Conservation (phyloP, 2,329 filamentous ascomycete species). For the Fusarium odoratissimum region DNA sequence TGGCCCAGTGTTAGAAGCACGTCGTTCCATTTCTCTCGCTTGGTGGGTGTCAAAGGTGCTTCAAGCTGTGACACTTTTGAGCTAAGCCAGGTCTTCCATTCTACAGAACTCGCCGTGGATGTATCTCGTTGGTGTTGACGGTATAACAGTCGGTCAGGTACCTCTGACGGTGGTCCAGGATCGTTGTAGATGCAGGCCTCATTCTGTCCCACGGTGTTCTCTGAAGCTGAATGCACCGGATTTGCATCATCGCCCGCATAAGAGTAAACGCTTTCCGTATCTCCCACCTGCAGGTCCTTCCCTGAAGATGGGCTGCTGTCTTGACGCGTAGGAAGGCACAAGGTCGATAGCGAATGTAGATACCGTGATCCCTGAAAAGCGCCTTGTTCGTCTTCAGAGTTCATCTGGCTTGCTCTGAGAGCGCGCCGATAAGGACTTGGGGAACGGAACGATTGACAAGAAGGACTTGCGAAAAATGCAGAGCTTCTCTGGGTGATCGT, state of each 20-base stretch:
- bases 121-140: constrained; percentile 49
- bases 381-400: constrained; percentile 43
- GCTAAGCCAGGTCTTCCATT: constrained; percentile 68
- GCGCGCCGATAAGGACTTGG: constrained; percentile 67
- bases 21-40: neutral
- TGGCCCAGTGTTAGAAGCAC: constrained; percentile 51
- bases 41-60: constrained; percentile 26
- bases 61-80: constrained; percentile 63
- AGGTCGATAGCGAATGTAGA: constrained; percentile 54
- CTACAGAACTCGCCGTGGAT: constrained; percentile 60
- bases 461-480: constrained; percentile 64
- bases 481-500: constrained; percentile 57
- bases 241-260: constrained; percentile 41
- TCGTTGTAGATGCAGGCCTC: constrained; percentile 9
- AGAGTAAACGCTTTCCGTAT: constrained; percentile 65
- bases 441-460: constrained; percentile 64
- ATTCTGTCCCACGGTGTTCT: neutral
- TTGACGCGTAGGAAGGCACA: constrained; percentile 55
- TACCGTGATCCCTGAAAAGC: constrained; percentile 51
- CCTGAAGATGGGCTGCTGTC: constrained; percentile 55
- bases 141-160: constrained; percentile 31
- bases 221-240: neutral
- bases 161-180: constrained; percentile 9
- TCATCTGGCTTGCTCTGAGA: constrained; percentile 59
- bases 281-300: constrained; percentile 51